These are phyloP conservation scores for Elaeis oleifera DNA, from an alignment of 202 grass and related monocot species.

Conservation along the genomic window DNA sequence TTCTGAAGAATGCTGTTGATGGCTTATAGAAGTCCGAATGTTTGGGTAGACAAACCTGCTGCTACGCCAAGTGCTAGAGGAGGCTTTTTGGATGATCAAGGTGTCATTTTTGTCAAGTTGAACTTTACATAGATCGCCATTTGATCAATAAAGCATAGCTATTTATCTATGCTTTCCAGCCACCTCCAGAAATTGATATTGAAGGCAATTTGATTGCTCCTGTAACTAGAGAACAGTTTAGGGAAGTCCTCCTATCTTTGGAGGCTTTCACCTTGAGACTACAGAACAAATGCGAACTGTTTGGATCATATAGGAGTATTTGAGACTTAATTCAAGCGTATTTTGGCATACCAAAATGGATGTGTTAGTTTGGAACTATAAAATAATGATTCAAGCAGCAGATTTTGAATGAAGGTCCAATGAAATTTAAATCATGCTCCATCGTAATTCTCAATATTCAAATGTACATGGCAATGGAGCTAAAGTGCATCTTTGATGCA, in stretches of 20 bases:
- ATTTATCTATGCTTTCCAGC: constrained; percentile 50
- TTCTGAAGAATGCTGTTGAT: constrained; percentile 90
- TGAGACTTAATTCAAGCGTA: too few species aligned
- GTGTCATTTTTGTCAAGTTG: constrained; percentile 75
- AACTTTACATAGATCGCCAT: constrained; percentile 72
- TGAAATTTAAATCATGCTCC: too few species aligned
- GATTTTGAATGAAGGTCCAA: too few species aligned
- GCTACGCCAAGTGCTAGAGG: constrained; percentile 64
- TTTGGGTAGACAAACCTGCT: constrained; percentile 77
- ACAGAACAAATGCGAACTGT: too few species aligned
- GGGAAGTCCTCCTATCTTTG: constrained; percentile 62
- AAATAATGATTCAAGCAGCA: too few species aligned
- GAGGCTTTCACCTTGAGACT: constrained; percentile 70
- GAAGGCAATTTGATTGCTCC: constrained; percentile 65
- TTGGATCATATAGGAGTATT: too few species aligned
- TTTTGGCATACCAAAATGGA: too few species aligned
- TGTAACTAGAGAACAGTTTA: constrained; percentile 46
- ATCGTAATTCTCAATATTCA: too few species aligned
- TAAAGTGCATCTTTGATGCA: too few species aligned
- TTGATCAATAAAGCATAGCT: constrained; percentile 95
- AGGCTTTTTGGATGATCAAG: constrained; percentile 46
- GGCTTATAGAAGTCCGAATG: constrained; percentile 67
- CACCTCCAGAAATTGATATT: constrained; percentile 46
- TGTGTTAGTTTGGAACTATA: too few species aligned
- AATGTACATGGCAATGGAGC: too few species aligned